These are phyloP conservation scores for Castanea sativa DNA, from an alignment of 306 rosid genomes.

Conservation along the genomic window DNA sequence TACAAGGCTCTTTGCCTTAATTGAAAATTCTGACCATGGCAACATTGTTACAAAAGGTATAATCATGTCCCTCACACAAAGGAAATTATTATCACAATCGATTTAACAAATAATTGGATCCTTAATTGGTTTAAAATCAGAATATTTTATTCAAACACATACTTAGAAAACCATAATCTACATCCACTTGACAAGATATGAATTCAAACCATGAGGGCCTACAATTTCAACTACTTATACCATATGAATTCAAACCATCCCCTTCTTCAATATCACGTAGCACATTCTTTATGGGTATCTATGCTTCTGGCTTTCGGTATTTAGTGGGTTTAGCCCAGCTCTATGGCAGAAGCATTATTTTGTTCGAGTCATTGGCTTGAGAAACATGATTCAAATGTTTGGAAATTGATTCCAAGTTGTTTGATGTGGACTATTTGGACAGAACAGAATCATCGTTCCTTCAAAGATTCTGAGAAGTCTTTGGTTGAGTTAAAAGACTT, in stretches of 20 bases:
- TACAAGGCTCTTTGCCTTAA: background rate
- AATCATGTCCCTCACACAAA: background rate
- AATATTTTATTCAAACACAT: background rate
- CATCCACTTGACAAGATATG: background rate
- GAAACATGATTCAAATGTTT: no score
- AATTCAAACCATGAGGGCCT: background rate
- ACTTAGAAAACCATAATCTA: background rate
- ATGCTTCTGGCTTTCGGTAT: no score
- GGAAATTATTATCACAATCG: background rate
- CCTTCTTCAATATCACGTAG: no score
- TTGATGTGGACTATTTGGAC: no score
- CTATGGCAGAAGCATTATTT: no score
- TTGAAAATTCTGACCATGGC: background rate
- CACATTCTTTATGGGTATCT: no score
- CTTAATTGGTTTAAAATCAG: background rate
- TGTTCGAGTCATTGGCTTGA: no score
- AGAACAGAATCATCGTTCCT: no score
- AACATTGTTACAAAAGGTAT: background rate
- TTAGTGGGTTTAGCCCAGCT: no score
- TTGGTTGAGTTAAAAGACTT: no score
- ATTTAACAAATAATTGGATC: background rate
- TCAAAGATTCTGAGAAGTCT: no score
- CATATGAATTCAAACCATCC: background rate
- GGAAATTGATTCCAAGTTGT: no score
- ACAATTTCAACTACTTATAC: conserved; percentile 5